A percentile compares a stretch with the other conserved stretches of the same genome.
These are phyloP conservation scores for Marasmius fiardii DNA, from an alignment of 1,284 basidiomycete genomes.

Conservation along the genomic window DNA sequence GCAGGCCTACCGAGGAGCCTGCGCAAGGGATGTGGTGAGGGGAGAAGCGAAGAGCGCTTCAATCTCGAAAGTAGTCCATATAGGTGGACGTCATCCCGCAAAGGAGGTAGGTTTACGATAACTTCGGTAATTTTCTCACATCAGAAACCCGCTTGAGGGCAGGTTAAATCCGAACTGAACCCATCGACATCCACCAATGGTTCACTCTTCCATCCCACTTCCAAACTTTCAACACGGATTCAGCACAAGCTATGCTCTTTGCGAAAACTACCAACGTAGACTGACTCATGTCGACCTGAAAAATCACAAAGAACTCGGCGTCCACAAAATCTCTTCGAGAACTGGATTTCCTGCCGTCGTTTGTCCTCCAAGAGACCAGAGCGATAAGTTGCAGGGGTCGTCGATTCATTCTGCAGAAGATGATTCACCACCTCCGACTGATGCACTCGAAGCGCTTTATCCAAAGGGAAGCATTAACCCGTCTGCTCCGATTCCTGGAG, in stretches of 20 bases:
- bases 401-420: neutral
- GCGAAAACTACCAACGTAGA: neutral
- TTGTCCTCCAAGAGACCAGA: slow-evolving; percentile 21
- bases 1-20: too few species aligned
- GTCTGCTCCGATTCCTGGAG: slow-evolving; percentile 42
- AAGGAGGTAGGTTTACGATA: too few species aligned
- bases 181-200: neutral
- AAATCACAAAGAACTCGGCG: slow-evolving; percentile 37
- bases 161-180: neutral
- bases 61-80: too few species aligned
- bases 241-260: slow-evolving; percentile 18
- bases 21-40: too few species aligned
- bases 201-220: slow-evolving; percentile 22
- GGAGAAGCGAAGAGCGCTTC: too few species aligned
- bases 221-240: slow-evolving; percentile 26
- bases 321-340: slow-evolving; percentile 41
- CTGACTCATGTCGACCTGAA: slow-evolving; percentile 22
- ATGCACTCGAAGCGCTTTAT: slow-evolving; percentile 60
- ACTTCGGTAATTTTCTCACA: too few species aligned
- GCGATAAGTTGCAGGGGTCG: slow-evolving; percentile 6
- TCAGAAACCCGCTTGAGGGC: too few species aligned
- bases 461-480: slow-evolving; percentile 62
- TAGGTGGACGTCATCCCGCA: too few species aligned
- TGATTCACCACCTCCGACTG: slow-evolving; percentile 21
- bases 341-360: slow-evolving; percentile 38